Evolutionary conservation across 2,329 filamentous ascomycete species (phyloP).

Genomic region (Talaromyces funiculosus): DNA sequence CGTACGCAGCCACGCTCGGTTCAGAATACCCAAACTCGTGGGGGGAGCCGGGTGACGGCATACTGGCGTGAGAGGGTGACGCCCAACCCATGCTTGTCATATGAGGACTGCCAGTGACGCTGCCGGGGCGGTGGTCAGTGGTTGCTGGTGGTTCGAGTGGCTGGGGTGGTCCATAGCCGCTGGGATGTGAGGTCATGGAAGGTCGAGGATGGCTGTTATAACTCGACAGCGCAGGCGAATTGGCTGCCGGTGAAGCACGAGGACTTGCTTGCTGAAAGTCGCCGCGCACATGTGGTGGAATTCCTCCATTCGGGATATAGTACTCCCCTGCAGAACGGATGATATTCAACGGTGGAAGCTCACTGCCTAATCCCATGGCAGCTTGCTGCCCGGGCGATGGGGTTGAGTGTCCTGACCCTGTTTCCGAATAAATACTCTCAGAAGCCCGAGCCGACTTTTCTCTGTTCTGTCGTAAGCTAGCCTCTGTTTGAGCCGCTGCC

Average conservation of each 20-base stretch:
- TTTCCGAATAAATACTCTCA: conserved; percentile 41
- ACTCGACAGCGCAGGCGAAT: conserved; percentile 59
- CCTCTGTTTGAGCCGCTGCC: conserved; percentile 80
- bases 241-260: conserved; percentile 56
- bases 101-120: conserved; percentile 78
- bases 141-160: conserved; percentile 76
- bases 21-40: conserved; percentile 84
- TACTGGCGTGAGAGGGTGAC: conserved; percentile 69
- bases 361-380: conserved; percentile 73
- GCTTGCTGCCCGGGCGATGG: conserved; percentile 76
- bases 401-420: conserved; percentile 52
- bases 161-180: conserved; percentile 72
- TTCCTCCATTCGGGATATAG: conserved; percentile 71
- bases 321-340: conserved; percentile 65
- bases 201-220: conserved; percentile 51
- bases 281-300: conserved; percentile 74
- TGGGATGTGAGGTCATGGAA: conserved; percentile 77
- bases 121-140: conserved; percentile 68
- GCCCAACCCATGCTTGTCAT: conserved; percentile 79
- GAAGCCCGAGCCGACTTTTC: conserved; percentile 32
- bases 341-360: conserved; percentile 65
- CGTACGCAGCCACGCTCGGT: conserved; percentile 50
- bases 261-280: conserved; percentile 69
- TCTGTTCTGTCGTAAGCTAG: conserved; percentile 62
- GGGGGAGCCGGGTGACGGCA: conserved; percentile 62